A percentile compares a stretch with the other conserved stretches of the same genome.
These are phyloP conservation scores for Abrus pulchellus DNA, from an alignment of 306 rosid genomes.

Conservation along the genomic window DNA sequence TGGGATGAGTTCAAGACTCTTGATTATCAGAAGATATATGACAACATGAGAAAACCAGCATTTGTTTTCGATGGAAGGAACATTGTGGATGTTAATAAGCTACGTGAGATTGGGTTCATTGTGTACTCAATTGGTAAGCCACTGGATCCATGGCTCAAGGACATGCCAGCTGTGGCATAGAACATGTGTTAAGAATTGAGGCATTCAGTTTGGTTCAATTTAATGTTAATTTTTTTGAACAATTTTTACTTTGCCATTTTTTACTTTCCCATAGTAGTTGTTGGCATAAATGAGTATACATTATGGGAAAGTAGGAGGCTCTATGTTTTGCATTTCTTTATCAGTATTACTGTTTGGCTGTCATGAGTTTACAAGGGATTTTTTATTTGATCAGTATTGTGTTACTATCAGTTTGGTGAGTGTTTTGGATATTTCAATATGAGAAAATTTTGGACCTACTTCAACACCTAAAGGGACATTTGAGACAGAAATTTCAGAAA, in stretches of 20 bases:
- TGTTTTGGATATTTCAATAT: constrained; percentile 27
- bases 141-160: constrained; percentile 89
- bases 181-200: constrained; percentile 44
- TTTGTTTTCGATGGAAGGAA: constrained; percentile 90
- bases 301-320: constrained; percentile 59
- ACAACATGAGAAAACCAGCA: constrained; percentile 91
- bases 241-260: constrained; percentile 33
- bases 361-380: constrained; percentile 50
- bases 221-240: constrained; percentile 30
- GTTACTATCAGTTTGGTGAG: constrained; percentile 45
- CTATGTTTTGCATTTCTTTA: constrained; percentile 52
- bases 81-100: constrained; percentile 59
- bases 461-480: neutral
- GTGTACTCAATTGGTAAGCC: constrained; percentile 95
- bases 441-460: neutral
- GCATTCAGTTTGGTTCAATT: constrained; percentile 56
- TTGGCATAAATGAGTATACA: constrained; percentile 49
- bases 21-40: constrained; percentile 80
- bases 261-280: constrained; percentile 54
- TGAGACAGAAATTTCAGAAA: too few species aligned
- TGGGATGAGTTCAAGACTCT: constrained; percentile 96
- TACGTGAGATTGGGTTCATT: constrained; percentile 91
- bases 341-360: constrained; percentile 44
- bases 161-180: constrained; percentile 92
- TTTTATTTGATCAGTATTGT: constrained; percentile 41